Evolutionary conservation across 2,329 filamentous ascomycete genomes (phyloP).

Genomic region (Lachnellula arida): DNA sequence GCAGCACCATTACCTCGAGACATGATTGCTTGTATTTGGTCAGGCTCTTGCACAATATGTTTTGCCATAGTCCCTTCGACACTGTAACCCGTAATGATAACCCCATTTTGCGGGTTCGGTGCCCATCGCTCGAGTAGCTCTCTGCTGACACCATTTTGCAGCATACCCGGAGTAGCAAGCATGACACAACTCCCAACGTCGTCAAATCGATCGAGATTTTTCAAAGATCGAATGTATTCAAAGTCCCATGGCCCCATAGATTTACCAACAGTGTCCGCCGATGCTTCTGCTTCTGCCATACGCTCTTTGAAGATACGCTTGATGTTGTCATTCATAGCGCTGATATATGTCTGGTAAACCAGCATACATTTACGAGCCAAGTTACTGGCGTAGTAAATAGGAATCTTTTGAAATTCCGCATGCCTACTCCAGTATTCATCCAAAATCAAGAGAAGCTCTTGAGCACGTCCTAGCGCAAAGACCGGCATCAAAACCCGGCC

Average conservation of each 20-base stretch:
- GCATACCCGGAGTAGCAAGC: conserved; percentile 96
- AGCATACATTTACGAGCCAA: conserved; percentile 96
- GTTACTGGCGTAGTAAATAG: conserved; percentile 97
- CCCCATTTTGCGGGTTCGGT: conserved; percentile 93
- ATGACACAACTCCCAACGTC: conserved; percentile 95
- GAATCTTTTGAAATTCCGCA: conserved; percentile 78
- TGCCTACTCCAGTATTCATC: conserved; percentile 97
- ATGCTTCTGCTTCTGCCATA: conserved; percentile 84
- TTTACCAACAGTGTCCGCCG: conserved; percentile 67
- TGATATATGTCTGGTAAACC: conserved; percentile 96
- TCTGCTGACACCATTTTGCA: conserved; percentile 92
- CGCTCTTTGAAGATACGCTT: conserved; percentile 89
- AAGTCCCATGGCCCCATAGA: conserved; percentile 90
- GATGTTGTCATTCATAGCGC: conserved; percentile 99
- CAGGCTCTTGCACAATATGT: conserved; percentile 89
- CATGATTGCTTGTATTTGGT: conserved; percentile 93
- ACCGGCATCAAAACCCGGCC: conserved; percentile 92
- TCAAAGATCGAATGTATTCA: conserved; percentile 85
- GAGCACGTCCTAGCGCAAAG: conserved; percentile 88
- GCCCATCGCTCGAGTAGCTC: conserved; percentile 94
- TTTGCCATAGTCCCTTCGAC: conserved; percentile 99
- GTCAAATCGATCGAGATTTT: conserved; percentile 91
- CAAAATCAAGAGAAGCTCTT: conserved; percentile 88
- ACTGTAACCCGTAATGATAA: conserved; percentile 97
- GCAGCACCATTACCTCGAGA: conserved; percentile 63